Evolutionary conservation across 2,329 filamentous ascomycete genomes (phyloP), one percentile per base, ranked within the genome.

Genomic region (Aspergillus bombycis): DNA sequence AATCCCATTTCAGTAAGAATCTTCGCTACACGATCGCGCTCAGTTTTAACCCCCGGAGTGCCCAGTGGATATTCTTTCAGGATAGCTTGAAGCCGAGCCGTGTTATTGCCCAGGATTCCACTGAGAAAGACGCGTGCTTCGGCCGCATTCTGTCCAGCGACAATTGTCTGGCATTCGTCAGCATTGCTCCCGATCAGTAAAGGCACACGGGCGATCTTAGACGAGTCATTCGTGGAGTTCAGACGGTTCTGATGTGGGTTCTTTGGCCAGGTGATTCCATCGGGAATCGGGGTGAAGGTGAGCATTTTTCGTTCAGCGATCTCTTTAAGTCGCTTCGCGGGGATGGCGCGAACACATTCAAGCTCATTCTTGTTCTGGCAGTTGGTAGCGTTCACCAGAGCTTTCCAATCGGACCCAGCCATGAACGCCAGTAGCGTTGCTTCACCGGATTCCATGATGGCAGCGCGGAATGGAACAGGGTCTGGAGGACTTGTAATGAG

Each of bases 121-220:
- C 30, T 5, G 2, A 41, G 26, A 4, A 46, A n/a, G 16, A 16
- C 16, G 19, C 21, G 28, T 12, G 38, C 26, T 12, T 10, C 9
- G 30, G 65, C 62, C 56, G 67, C 58, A 26, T 65, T 67, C 43
- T 64, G 56, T 6, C 62, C 65, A 8, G 64, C 38, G 8, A 66
- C 62, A 16, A 71, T 69, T 3, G 68, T 57, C 12, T 59, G 60
- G 12, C 59, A 70, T 62, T 75, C 72, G 14, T 74, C 63, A 3
- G 67, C 67, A 50, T 71, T 74, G 14, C 60, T 70, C 11, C 71
- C 72, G 14, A 73, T 68, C 19, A 74, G 50, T 12, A 74, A 55
- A 2, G 72, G 72, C 16, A 74, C 71, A n/a, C 65, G 65, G 1
- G 68, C 65, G 32, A 71, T 65, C 4, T 54, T 30, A 8, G 67